Conservation (phyloP, 805 yeast species). For the Zygotorulaspora chibaensis region DNA sequence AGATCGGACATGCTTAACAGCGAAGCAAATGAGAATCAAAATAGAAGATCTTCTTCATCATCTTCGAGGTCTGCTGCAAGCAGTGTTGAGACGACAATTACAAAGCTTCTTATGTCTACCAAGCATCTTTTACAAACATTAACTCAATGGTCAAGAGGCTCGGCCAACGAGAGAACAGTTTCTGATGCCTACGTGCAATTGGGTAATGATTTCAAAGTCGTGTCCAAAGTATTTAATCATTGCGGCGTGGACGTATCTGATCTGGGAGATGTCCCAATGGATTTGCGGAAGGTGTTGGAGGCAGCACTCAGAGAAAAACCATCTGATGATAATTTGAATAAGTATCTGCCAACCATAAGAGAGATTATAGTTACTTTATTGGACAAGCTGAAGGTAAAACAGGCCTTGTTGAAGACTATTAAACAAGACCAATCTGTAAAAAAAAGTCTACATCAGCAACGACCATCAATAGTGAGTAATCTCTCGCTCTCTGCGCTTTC, state of each 20-base stretch:
- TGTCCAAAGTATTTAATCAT: slow-evolving; percentile 70
- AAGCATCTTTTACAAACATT: slow-evolving; percentile 81
- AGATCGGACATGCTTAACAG: slow-evolving; percentile 1
- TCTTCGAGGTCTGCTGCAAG: slow-evolving; percentile 29
- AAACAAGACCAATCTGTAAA: slow-evolving; percentile 18
- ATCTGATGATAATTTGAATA: slow-evolving; percentile 74
- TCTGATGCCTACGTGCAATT: slow-evolving; percentile 86
- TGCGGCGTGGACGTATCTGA: slow-evolving; percentile 80
- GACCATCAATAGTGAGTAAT: slow-evolving; percentile 14
- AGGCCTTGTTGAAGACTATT: slow-evolving; percentile 40
- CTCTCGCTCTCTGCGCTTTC: slow-evolving; percentile 11
- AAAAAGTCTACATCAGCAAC: slow-evolving; percentile 14
- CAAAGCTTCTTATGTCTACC: slow-evolving; percentile 78
- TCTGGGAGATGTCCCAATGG: slow-evolving; percentile 85
- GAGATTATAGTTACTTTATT: slow-evolving; percentile 78
- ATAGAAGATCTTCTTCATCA: slow-evolving; percentile 17
- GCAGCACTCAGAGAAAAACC: slow-evolving; percentile 82
- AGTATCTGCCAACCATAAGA: slow-evolving; percentile 77
- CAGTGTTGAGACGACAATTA: slow-evolving; percentile 73
- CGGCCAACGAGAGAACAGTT: slow-evolving; percentile 77
- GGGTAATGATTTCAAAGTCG: slow-evolving; percentile 89
- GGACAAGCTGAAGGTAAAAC: slow-evolving; percentile 77
- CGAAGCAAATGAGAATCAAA: slow-evolving; percentile 1
- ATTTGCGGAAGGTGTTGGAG: slow-evolving; percentile 74
- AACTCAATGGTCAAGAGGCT: slow-evolving; percentile 83